Evolutionary conservation across 1,139 yeast species (phyloP).

Genomic region (Hyphopichia buzzinii): DNA sequence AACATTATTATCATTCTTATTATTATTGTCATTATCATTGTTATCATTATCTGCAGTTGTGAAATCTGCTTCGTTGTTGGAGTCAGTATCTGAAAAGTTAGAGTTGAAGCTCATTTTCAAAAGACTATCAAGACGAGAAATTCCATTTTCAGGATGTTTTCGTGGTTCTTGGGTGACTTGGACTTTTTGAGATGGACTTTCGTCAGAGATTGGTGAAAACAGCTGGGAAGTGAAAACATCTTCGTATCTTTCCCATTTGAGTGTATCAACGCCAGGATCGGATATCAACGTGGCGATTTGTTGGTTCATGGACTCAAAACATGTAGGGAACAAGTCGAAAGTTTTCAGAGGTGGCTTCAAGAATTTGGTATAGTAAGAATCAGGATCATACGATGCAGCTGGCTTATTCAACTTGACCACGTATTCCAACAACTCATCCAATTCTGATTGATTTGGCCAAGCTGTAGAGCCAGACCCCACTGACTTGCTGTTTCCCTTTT

Average conservation of each 20-base stretch:
- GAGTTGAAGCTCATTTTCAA: constrained; percentile 3
- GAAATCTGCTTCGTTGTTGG: neutral
- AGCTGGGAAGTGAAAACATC: neutral
- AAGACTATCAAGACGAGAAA: neutral
- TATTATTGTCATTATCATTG: constrained; percentile 9
- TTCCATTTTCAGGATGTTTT: no score
- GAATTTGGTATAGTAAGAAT: constrained; percentile 14
- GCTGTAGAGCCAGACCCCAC: constrained; percentile 16
- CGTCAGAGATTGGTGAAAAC: constrained; percentile 1
- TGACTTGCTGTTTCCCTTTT: neutral
- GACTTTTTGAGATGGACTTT: constrained; percentile 6
- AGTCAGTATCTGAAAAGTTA: constrained; percentile 1
- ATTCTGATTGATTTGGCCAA: constrained; percentile 35
- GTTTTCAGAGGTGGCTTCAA: constrained; percentile 8
- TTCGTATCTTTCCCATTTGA: constrained; percentile 2
- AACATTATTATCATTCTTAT: constrained; percentile 7
- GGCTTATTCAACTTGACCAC: constrained; percentile 25
- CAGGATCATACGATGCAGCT: constrained; percentile 10
- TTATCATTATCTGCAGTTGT: constrained; percentile 6
- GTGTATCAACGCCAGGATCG: constrained; percentile 1
- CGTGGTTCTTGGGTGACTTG: no score
- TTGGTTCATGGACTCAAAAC: constrained; percentile 25
- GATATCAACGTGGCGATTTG: constrained; percentile 9
- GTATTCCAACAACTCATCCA: constrained; percentile 31
- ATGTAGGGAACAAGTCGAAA: constrained; percentile 21